Base-by-base conservation (phyloP, 495 filamentous ascomycete species). In the Podospora fimiseda region DNA sequence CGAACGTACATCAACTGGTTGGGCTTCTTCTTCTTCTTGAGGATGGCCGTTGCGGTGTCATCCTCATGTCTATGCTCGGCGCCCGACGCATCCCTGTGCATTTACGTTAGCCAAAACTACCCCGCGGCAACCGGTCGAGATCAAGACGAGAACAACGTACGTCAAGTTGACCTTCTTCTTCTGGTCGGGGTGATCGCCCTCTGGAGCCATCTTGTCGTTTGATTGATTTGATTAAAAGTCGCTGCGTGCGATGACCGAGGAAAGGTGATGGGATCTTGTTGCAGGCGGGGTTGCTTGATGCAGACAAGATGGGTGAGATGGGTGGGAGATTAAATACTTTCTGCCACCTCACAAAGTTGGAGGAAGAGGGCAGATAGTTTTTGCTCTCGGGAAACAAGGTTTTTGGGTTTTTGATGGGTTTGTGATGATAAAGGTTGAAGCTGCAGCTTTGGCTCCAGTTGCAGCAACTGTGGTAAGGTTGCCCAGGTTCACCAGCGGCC, bases 21-120 rank as follows among this genome's bases (percentile, higher is more conserved):
- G 54, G 90, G 90, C 90, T 98, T 98, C 90, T 98, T 98, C 84
- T 98, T 98, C 81, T 96, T 96, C 78, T 95, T 96, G 59, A 98
- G 82, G 57, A 98, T 98, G 59, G 93, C 93, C 15, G 94, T 97
- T n/a, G 93, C 80, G 41, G 87, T 92, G 61, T 95, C 92, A 63
- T 96, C 86, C 56, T 85, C 84, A 53, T 91, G 83, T 79, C 87
- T 93, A 73, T 80, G 83, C 68, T 94, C 88, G 47, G 87, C 82
- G 60, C 91, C 91, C 13, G 92, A 96, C 63, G 85, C 78, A 74
- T 96, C 92, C 74, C 91, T 95, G 52, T 38, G 59, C 53, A 65
- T 61, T 60, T 14, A 58, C 21, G 56, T 66, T 53, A 76, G 73
- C 61, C 51, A 23, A 18, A 45, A 21, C 19, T 14, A 24, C 6